Base-by-base conservation (phyloP, 495 filamentous ascomycete genomes). In the Paragyromitra xinjiangensis region DNA sequence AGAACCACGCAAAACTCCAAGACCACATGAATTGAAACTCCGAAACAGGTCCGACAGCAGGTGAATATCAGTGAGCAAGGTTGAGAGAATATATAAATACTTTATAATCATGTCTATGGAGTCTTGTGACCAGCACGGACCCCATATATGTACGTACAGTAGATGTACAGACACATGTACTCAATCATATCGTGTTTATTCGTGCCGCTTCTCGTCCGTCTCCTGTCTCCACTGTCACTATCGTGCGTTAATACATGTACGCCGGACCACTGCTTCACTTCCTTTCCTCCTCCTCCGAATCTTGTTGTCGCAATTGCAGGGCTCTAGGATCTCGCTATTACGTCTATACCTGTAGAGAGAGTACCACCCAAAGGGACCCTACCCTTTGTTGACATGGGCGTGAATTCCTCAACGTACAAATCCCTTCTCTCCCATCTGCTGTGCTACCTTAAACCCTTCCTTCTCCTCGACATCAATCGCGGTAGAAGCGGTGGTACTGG, bases 121-220 rank as follows among this genome's bases (percentile, higher is more conserved):
- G 74, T 73, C 74, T 77, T 77, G 74, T 77, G 74, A 77, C 74
- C 69, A 53, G 74, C 74, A 77, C 74, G 69, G 74, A 66, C 74
- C 53, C 26, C 14, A 77, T 62, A 29, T 66, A 58, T 61, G 40
- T 62, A 59, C 29, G 29, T 34, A 34, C 29, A 34, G 29, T 34
- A 34, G 29, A 34, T 34, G 40, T 26, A 63, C 51, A 59, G 22
- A 14, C 59, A 39, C 53, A 69, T 55, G 44, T 61, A 51, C 51
- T 72, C 62, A 65, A 64, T 73, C 53, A 73, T 77, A 64, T 73
- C 53, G 66, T 77, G 74, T 77, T 77, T 73, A 77, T 77, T 73
- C 69, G 61, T 77, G 69, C 74, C 74, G 74, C 62, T 42, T 73
- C 42, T 64, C 39, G 53, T 77, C 59, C 40, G 39, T 76, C 34